Base-by-base conservation (phyloP, 208 protist species). In the Leishmania turanica region DNA sequence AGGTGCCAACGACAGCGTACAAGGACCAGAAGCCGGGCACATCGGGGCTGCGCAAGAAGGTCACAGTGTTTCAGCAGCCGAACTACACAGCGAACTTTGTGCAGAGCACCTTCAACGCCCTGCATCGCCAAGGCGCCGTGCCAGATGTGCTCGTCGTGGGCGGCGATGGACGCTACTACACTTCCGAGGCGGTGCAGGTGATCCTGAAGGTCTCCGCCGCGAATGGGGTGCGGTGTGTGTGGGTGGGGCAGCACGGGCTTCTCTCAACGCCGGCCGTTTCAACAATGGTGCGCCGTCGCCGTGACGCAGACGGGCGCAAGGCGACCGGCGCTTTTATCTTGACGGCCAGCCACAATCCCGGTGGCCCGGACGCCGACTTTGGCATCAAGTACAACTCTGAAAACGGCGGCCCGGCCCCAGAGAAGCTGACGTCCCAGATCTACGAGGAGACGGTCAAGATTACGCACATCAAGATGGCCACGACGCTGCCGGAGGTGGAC, bases 351-450 rank as follows among this genome's bases (percentile, higher is more conserved):
- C 99, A 99, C 93, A 99, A 99, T 91, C 99, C 99, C 27, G 99
- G 99, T 70, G 99, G 99, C 70, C 89, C 94, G 34, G 83, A 94
- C 6, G 97, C 95, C 47, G 99, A 99, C 87, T 99, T 99, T 88
- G 99, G 99, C 78, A 99, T 99, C 84, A 99, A 99, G 91, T 99
- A 99, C 90, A 99, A 99, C 91, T 90, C 89, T 54, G 86, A 87
- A 27, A 99, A 99, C 84, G 99, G 99, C 73, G 99, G 98, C 56
- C 98, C 99, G 31, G 99, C 99, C 0, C 92, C 97, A 27, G 97
- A 99, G 83, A 91, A 88, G 54, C 82, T 99, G 51, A 99, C 99
- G 17, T 86, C 98, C 42, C 80, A 71, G 24, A 99, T 99, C 82
- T 99, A 94, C 87, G 85, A 96, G n/a, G 76, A 95, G 62, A 97